Base-by-base conservation (phyloP, 805 yeast genomes). In the Cyberlindnera suaveolens region DNA sequence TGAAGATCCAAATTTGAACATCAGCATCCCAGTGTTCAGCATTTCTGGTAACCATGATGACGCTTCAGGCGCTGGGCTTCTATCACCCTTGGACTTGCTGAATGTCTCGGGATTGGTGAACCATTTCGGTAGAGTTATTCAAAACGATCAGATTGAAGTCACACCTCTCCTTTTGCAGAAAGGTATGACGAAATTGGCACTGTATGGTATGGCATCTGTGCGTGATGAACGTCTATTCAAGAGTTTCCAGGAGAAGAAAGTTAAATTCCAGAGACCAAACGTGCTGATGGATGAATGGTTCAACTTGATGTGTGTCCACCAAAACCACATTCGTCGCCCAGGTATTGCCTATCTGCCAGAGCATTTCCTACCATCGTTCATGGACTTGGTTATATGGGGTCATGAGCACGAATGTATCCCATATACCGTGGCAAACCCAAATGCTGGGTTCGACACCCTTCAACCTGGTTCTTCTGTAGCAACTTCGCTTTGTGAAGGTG, bases 11-110 rank as follows among this genome's bases (percentile, higher is more conserved):
- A 88, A 93, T 61, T 64, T 87, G 47, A 93, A 93, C 62, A 82
- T 93, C 3, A 80, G 95, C 0, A 75, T 90, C 14, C 99, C 99
- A 0, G 75, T 93, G 8, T 88, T 93, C 68, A 91, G 90, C 6
- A 91, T 93, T 4, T 80, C 91, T 37, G 99, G 99, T 3, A 93
- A 93, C 56, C 99, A 93, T 61, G 99, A 93, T 63, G 98, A 93
- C 63, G 87, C 96, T 3, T 85, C 96, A 0, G 98, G 98, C 1
- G 85, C 80, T 41, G 82, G 83, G 18, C 65, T 86, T 42, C 66
- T 93, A 13, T 80, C 90, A 42, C 96, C 99, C 0, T 69, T 93
- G 70, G 99, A 93, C 62, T 65, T 93, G 3, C 65, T 93, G 11
- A 76, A 86, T 16, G 86, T 85, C 6, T 67, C 87, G 3, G 98